Percentiles rank a stretch among this genome's conserved stretches.
Conservation (phyloP, 2,329 filamentous ascomycete genomes). For the Alternaria infectoria region DNA sequence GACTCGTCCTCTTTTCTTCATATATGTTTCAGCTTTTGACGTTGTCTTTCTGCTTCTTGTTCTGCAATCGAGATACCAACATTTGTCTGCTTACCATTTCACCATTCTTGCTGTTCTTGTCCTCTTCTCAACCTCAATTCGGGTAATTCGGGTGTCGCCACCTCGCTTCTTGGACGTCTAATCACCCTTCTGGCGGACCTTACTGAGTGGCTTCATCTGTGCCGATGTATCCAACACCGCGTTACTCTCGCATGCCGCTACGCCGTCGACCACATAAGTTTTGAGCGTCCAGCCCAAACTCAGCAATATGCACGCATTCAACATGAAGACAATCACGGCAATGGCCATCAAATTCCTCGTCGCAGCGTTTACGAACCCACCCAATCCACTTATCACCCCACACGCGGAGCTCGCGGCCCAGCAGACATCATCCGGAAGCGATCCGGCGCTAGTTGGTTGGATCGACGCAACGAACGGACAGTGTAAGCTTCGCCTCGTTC, state of each 20-base stretch:
- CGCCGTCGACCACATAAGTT: not conserved
- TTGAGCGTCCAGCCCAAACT: not conserved
- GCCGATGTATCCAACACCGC: not conserved
- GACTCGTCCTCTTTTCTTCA: not conserved
- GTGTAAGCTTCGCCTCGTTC: slow-evolving; percentile 15
- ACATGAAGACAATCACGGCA: not conserved
- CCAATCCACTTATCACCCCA: slow-evolving; percentile 20
- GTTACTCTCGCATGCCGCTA: not conserved
- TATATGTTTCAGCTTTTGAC: not conserved
- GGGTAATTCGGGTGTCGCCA: not conserved
- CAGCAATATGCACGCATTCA: not conserved
- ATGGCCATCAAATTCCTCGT: not conserved
- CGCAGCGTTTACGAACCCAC: not conserved
- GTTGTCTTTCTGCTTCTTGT: not conserved
- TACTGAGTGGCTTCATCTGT: not conserved
- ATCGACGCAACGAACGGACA: slow-evolving; percentile 21
- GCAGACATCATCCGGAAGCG: slow-evolving; percentile 13
- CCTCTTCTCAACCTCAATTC: too few species aligned
- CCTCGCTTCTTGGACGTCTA: not conserved
- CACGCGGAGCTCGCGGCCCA: slow-evolving; percentile 23
- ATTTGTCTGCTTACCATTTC: not conserved
- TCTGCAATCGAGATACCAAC: not conserved
- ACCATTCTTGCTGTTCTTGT: not conserved
- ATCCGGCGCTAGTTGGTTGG: slow-evolving; percentile 30
- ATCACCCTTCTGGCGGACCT: not conserved